phyloP scores from a whole-genome alignment of 2,329 filamentous ascomycete species.

The Stagonosporopsis rhizophila region DNA sequence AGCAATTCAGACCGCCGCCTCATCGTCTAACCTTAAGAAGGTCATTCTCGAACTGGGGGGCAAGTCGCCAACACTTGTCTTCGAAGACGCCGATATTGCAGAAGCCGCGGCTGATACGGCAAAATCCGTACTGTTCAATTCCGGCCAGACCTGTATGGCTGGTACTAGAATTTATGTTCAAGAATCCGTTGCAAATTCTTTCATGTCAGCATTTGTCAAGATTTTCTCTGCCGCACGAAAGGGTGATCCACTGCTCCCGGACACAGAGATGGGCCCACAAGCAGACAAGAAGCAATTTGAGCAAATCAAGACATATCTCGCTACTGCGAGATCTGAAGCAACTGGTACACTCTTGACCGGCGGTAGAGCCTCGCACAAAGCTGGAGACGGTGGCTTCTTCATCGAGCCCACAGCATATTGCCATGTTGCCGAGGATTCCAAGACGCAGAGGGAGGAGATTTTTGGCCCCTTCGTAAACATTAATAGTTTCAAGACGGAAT shows the following conservation, averaged over 20 bases:
- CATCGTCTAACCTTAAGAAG: slow-evolving; percentile 82
- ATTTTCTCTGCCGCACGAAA: slow-evolving; percentile 6
- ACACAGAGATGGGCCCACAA: slow-evolving; percentile 54
- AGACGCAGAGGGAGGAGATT: slow-evolving; percentile 83
- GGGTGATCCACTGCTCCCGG: slow-evolving; percentile 76
- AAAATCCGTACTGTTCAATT: slow-evolving; percentile 61
- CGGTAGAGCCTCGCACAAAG: slow-evolving; percentile 30
- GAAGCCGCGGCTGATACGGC: slow-evolving; percentile 68
- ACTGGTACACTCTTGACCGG: slow-evolving; percentile 48
- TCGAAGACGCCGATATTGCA: slow-evolving; percentile 80
- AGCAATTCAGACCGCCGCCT: slow-evolving; percentile 75
- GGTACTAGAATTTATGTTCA: slow-evolving; percentile 67
- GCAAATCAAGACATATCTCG: slow-evolving; percentile 48
- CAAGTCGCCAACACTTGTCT: slow-evolving; percentile 83
- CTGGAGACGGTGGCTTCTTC: slow-evolving; percentile 44
- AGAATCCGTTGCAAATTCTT: slow-evolving; percentile 55
- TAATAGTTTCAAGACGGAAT: slow-evolving; percentile 76
- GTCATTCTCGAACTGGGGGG: slow-evolving; percentile 86
- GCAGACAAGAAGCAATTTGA: slow-evolving; percentile 56
- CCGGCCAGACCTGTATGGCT: slow-evolving; percentile 67
- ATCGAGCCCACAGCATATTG: slow-evolving; percentile 81
- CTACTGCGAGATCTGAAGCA: slow-evolving; percentile 59
- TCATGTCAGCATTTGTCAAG: slow-evolving; percentile 45
- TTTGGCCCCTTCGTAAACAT: slow-evolving; percentile 85
- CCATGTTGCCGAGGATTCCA: slow-evolving; percentile 78